These are phyloP conservation scores for Cutaneotrichosporon daszewskae DNA, from an alignment of 1,284 basidiomycete genomes.

Conservation along the genomic window DNA sequence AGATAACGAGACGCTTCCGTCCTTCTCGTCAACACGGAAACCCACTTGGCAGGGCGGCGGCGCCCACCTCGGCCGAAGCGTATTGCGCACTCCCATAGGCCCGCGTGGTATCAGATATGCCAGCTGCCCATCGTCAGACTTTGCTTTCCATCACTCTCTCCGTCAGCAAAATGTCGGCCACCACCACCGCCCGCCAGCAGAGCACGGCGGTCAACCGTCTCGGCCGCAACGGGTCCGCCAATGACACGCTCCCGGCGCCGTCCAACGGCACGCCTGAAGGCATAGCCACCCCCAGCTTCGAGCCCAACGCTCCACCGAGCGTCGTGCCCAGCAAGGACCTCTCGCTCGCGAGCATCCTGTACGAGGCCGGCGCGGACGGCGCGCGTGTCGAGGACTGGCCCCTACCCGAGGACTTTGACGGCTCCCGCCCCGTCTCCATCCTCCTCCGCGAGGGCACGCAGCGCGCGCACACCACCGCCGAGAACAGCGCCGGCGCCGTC, in stretches of 20 bases:
- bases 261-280: neutral
- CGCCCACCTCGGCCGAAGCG: too few species aligned
- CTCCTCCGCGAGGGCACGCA: conserved; percentile 57
- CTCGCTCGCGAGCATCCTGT: conserved; percentile 7
- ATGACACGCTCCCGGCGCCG: neutral
- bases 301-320: conserved; percentile 13
- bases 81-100: too few species aligned
- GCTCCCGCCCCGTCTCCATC: conserved; percentile 42
- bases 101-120: too few species aligned
- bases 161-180: neutral
- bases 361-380: conserved; percentile 8
- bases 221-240: neutral
- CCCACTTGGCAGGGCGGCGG: too few species aligned
- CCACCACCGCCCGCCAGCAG: neutral
- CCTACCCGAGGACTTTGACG: conserved; percentile 37
- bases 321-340: conserved; percentile 1
- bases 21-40: too few species aligned
- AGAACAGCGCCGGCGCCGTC: conserved; percentile 58
- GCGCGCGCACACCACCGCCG: conserved; percentile 59
- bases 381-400: conserved; percentile 23
- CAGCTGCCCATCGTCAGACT: too few species aligned
- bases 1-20: too few species aligned
- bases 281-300: conserved; percentile 4
- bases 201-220: neutral
- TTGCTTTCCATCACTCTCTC: too few species aligned